Base-by-base conservation (phyloP, 179 eudicot species). In the Carnegiea gigantea region DNA sequence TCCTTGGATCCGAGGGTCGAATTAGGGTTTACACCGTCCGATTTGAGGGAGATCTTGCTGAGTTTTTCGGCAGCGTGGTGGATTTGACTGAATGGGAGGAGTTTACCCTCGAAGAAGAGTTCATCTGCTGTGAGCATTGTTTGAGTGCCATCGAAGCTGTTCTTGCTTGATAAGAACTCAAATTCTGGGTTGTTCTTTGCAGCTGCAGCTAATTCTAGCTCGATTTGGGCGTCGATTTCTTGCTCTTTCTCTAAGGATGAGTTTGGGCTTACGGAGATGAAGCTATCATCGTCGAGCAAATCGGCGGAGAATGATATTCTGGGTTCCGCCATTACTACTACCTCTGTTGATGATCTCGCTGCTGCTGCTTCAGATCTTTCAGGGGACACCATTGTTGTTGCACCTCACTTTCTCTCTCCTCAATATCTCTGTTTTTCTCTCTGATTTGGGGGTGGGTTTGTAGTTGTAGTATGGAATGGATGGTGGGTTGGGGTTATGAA, bases 261-360 rank as follows among this genome's bases (percentile, higher is more conserved):
- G 30, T 77, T 84, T n/a, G 93, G 92, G 77, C 86, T 91, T 7
- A 92, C 89, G 77, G 93, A 86, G 38, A 91, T 89, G 88, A 87
- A 90, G 80, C 90, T 86, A 38, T 77, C 84, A 21, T 92, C 96
- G 48, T 93, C 94, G 7, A 90, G 85, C 43, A 91, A 90, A 4
- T 95, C 99, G 9, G 90, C 83, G 12, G 99, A 95, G 83, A 95
- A 93, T 3, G 98, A 95, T 70, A 93, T 88, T 49, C 98, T 87
- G 1, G 98, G 93, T 68, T 93, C 83, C 1, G 88, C 79, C 43
- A 46, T 82, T 21, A 88, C 74, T 21, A 88, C 74, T 9, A 88
- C 88, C 9, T 78, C 81, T 17, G 84, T 82, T 15, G 74, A 75
- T 48, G 89, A 67, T 83, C 70, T 82, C 13, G 85, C 49, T 18